Percentiles rank a stretch among this genome's conserved stretches.
Conservation (phyloP, 352 stramenopile species). For the Pythium sp. region DNA sequence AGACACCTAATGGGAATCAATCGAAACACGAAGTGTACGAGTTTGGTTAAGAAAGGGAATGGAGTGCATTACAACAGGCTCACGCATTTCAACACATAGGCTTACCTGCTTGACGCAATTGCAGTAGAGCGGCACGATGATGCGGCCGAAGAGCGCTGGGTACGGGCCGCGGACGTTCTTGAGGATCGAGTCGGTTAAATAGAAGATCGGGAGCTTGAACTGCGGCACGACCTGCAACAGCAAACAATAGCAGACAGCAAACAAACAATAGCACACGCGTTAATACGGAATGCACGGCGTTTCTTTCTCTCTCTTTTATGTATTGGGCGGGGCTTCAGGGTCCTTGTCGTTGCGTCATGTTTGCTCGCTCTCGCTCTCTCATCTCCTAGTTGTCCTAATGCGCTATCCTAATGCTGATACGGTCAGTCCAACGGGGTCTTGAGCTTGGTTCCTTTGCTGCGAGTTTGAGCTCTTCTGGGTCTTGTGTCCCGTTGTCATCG, state of each 20-base stretch:
- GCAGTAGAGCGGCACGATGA: slow-evolving; percentile 82
- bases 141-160: slow-evolving; percentile 53
- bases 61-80: background rate
- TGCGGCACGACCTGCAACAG: slow-evolving; percentile 55
- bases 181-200: slow-evolving; percentile 88
- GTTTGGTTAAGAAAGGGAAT: background rate
- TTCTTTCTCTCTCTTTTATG: background rate
- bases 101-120: slow-evolving; percentile 82
- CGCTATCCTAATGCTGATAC: background rate
- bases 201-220: slow-evolving; percentile 89
- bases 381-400: background rate
- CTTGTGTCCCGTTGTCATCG: background rate
- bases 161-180: slow-evolving; percentile 86
- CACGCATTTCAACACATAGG: background rate
- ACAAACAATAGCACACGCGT: slow-evolving; percentile 14
- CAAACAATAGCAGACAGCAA: slow-evolving; percentile 15
- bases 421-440: background rate
- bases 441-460: background rate
- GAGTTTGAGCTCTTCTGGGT: background rate
- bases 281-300: background rate
- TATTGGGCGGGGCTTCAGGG: background rate
- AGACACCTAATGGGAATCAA: slow-evolving; percentile 40
- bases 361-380: slow-evolving; percentile 9
- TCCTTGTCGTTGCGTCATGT: background rate
- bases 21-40: background rate